Conservation (phyloP, 306 rosid genomes). For the Arachis stenosperma region DNA sequence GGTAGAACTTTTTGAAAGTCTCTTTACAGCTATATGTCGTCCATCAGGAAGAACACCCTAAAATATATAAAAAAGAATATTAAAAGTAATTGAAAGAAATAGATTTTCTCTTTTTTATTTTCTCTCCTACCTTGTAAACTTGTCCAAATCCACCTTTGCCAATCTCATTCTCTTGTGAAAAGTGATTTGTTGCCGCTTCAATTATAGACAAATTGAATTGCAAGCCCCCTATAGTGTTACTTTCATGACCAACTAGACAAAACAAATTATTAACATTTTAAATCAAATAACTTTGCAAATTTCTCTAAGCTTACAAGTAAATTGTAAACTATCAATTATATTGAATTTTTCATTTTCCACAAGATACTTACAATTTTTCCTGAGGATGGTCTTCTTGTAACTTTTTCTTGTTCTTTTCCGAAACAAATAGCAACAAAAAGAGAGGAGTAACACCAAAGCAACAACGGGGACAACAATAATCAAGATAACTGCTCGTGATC, state of each 20-base stretch:
- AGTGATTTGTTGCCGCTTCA: conserved; percentile 26
- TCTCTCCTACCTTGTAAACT: conserved; percentile 2
- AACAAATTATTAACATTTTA: neutral
- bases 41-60: conserved; percentile 2
- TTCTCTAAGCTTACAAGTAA: neutral
- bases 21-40: conserved; percentile 2
- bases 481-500: neutral
- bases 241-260: conserved; percentile 26
- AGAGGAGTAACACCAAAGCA: neutral
- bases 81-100: neutral
- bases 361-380: conserved; percentile 27
- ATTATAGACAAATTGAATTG: conserved; percentile 8
- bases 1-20: conserved; percentile 8
- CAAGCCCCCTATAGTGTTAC: neutral
- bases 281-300: too few species aligned
- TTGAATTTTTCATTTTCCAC: too few species aligned
- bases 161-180: conserved; percentile 29
- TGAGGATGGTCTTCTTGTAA: neutral
- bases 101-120: neutral
- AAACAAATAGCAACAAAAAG: neutral
- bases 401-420: conserved; percentile 1
- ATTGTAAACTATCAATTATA: neutral
- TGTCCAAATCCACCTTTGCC: conserved; percentile 14
- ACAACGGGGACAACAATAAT: neutral
- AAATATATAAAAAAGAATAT: neutral